Base-by-base conservation (phyloP, 23 red algal species). In the Pyropia yezoensis region DNA sequence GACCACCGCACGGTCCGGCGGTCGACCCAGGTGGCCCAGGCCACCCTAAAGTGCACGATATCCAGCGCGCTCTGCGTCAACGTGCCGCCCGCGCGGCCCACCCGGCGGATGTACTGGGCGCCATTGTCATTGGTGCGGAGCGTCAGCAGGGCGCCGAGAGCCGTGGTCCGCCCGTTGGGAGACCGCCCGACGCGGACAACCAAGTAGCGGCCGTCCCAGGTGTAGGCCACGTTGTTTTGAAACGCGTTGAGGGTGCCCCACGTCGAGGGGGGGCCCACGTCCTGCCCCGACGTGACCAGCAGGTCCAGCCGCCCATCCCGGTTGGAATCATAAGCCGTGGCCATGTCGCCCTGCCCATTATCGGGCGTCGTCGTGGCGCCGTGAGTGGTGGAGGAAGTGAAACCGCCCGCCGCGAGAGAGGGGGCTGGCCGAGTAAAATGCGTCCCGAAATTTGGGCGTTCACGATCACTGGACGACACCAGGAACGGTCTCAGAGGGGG, bases 31-130 rank as follows among this genome's bases (percentile, higher is more conserved):
- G 30, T 54, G 12, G 57, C 18, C 33, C 26, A 65, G n/a, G 67
- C 79, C 55, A 83, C 53, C 58, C 79, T 67, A 57, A 83, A 83
- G 52, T 83, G 79, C 12, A 83, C 53, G 22, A 63, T 65, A 13
- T 83, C 79, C 52, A 83, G 13, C 39, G 39, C 39, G 11, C 39
- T 47, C 66, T 58, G 33, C 47, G 45, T 55, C 5, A 70, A 70
- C 34, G 66, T 70, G 27, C 66, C 52, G 11, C 79, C 79, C 1
- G 69, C 39, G 1, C 58, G 52, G 14, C 79, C 79, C 12, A 84
- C 39, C 39, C 39, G 39, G 4, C 39, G 39, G 0, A 47, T 13
- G 39, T 47, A 47, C 39, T 6, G 3, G 7, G 39, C 39, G 39
- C 39, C 39, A 13, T 13, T 6, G 39, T 47, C 39, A 13, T 47